These are phyloP conservation scores for Pseudocercospora musae DNA, from an alignment of 2,329 filamentous ascomycete species.

Conservation along the genomic window DNA sequence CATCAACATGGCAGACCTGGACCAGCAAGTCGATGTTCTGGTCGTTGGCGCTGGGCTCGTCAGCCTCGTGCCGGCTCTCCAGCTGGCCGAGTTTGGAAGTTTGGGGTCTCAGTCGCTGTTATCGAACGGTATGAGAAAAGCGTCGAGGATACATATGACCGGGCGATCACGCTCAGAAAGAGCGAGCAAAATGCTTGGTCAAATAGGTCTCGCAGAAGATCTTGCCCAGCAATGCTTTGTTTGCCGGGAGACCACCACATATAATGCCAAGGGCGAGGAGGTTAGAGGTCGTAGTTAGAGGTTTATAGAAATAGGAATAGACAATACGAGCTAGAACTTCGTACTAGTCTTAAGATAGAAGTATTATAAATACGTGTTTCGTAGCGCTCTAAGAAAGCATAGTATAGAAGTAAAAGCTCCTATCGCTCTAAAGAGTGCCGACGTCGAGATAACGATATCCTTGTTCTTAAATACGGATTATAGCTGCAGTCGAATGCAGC, in stretches of 20 bases:
- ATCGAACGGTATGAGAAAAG: conserved; percentile 51
- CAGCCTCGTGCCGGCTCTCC: conserved; percentile 48
- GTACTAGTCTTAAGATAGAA: conserved; percentile 55
- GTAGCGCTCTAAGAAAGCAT: conserved; percentile 38
- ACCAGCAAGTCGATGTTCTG: conserved; percentile 41
- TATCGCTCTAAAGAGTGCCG: conserved; percentile 39
- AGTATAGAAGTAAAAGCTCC: conserved; percentile 36
- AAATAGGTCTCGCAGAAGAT: conserved; percentile 49
- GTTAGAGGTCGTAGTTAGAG: conserved; percentile 22
- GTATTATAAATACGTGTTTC: conserved; percentile 54
- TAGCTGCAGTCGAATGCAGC: conserved; percentile 36
- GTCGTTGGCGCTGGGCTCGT: conserved; percentile 52
- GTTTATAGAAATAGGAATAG: conserved; percentile 17
- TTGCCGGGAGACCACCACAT: conserved; percentile 50
- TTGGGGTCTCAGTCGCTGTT: conserved; percentile 42
- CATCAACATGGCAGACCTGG: conserved; percentile 1
- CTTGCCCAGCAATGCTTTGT: conserved; percentile 54
- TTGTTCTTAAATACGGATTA: conserved; percentile 26
- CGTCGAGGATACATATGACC: conserved; percentile 51
- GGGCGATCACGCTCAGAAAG: conserved; percentile 54
- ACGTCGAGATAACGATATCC: conserved; percentile 37
- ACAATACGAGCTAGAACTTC: conserved; percentile 51
- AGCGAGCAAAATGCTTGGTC: conserved; percentile 53
- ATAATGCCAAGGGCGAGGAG: conserved; percentile 42
- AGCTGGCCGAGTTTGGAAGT: conserved; percentile 46